Conservation (phyloP, 495 filamentous ascomycete species). For the Daldinia decipiens region DNA sequence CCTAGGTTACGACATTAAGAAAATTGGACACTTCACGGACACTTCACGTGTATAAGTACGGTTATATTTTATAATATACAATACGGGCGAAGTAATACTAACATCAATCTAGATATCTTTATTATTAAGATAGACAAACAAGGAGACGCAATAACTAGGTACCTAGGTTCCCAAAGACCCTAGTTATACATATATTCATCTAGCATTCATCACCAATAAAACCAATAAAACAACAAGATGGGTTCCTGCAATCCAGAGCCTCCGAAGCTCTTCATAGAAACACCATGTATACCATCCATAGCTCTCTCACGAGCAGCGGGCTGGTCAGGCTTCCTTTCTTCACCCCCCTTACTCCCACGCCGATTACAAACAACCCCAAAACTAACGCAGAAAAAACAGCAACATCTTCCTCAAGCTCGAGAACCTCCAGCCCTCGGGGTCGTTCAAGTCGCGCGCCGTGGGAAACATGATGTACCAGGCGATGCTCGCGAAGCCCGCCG, state of each 20-base stretch:
- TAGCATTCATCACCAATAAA: neutral
- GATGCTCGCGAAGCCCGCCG: slow-evolving; percentile 48
- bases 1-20: too few relatives aligned
- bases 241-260: slow-evolving; percentile 51
- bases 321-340: slow-evolving; percentile 61
- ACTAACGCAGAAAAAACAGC: slow-evolving; percentile 50
- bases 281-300: slow-evolving; percentile 75
- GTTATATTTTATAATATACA: neutral
- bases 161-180: neutral
- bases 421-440: slow-evolving; percentile 89
- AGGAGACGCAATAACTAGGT: too few relatives aligned
- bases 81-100: neutral
- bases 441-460: slow-evolving; percentile 94
- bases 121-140: neutral
- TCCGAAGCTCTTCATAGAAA: slow-evolving; percentile 73
- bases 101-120: neutral
- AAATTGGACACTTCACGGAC: neutral
- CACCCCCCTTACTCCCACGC: neutral
- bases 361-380: neutral
- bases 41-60: neutral
- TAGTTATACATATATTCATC: too few relatives aligned
- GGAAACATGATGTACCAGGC: slow-evolving; percentile 78
- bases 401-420: slow-evolving; percentile 93
- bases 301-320: slow-evolving; percentile 76
- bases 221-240: slow-evolving; percentile 48